Conservation (phyloP, 1,284 basidiomycete genomes). For the Leccinum fallax region DNA sequence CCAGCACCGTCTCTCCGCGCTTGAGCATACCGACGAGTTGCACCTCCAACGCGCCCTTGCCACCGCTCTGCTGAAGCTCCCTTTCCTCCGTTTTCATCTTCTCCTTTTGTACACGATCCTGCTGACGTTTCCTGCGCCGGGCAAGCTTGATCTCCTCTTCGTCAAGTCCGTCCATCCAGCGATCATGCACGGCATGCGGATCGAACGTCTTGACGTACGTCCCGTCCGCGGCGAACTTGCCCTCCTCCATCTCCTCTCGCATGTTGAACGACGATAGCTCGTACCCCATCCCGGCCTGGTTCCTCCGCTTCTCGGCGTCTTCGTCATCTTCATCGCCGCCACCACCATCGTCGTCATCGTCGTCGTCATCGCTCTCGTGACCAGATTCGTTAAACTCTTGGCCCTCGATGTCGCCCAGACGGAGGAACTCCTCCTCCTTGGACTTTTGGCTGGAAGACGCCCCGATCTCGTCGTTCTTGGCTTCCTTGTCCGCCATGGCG, state of each 20-base stretch:
- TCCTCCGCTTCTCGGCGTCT: conserved; percentile 71
- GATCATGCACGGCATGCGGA: conserved; percentile 89
- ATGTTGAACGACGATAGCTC: conserved; percentile 97
- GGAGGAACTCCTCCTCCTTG: conserved; percentile 74
- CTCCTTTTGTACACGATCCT: conserved; percentile 72
- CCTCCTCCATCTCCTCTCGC: conserved; percentile 98
- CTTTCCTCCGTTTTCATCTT: conserved; percentile 73
- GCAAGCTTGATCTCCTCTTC: conserved; percentile 89
- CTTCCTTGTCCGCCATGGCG: conserved; percentile 61
- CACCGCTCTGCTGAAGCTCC: conserved; percentile 63
- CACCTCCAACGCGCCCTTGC: conserved; percentile 68
- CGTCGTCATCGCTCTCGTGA: conserved; percentile 45
- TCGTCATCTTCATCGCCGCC: conserved; percentile 56
- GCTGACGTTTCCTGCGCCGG: conserved; percentile 64
- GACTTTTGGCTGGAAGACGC: conserved; percentile 56
- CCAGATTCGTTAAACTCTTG: conserved; percentile 80
- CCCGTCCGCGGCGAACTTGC: conserved; percentile 95
- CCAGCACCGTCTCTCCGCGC: conserved; percentile 89
- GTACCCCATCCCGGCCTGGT: conserved; percentile 89
- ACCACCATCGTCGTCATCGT: conserved; percentile 39
- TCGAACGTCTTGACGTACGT: conserved; percentile 87
- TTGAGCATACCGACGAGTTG: conserved; percentile 75
- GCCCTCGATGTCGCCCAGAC: conserved; percentile 93
- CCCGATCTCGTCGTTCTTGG: conserved; percentile 40
- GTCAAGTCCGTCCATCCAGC: conserved; percentile 91